These are phyloP conservation scores for Suillus subaureus DNA, from an alignment of 768 basidiomycete species.

Conservation along the genomic window DNA sequence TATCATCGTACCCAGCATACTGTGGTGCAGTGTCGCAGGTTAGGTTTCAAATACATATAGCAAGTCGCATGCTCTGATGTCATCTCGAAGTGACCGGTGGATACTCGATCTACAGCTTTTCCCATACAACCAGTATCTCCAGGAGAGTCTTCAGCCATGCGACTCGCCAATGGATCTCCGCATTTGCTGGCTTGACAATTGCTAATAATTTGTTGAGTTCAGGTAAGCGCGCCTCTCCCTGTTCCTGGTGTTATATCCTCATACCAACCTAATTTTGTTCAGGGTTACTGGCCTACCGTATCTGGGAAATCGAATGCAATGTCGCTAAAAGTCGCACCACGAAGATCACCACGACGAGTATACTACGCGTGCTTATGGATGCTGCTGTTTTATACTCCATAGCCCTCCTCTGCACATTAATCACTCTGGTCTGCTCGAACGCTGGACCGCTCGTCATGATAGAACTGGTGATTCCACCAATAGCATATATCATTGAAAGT, in stretches of 20 bases:
- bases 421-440: slow-evolving; percentile 27
- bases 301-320: not conserved
- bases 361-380: slow-evolving; percentile 30
- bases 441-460: slow-evolving; percentile 34
- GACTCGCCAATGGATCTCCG: slow-evolving; percentile 36
- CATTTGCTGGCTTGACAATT: slow-evolving; percentile 36
- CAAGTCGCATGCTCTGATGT: not conserved
- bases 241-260: slow-evolving; percentile 2
- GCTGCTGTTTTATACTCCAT: slow-evolving; percentile 28
- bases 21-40: slow-evolving; percentile 33
- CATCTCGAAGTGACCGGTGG: slow-evolving; percentile 22
- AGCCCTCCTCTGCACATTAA: slow-evolving; percentile 34
- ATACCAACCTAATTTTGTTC: not conserved
- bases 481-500: not conserved
- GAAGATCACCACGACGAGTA: slow-evolving; percentile 5
- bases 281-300: not conserved
- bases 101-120: slow-evolving; percentile 19
- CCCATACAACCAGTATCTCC: not conserved
- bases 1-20: slow-evolving; percentile 29
- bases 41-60: not conserved
- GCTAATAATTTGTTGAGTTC: slow-evolving; percentile 29
- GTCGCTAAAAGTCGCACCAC: not conserved
- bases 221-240: not conserved
- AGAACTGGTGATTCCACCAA: not conserved
- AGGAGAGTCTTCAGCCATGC: slow-evolving; percentile 28